These are phyloP conservation scores for Globisporangium ultimum DNA, from an alignment of 352 stramenopile species.

Conservation along the genomic window DNA sequence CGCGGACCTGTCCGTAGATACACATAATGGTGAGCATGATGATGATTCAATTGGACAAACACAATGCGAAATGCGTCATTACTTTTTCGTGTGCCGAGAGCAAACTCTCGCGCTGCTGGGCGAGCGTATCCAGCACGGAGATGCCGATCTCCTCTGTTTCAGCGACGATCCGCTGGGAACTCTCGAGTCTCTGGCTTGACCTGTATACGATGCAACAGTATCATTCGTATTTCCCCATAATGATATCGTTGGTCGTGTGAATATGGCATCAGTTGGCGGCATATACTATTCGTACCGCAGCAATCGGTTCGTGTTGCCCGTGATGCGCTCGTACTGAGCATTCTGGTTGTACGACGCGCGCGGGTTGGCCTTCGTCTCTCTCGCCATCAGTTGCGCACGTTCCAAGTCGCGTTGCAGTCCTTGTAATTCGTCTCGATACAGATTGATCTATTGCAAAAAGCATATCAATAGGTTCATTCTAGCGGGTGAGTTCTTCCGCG, in stretches of 20 bases:
- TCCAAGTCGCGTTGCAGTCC: slow-evolving; percentile 68
- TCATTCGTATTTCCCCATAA: no score
- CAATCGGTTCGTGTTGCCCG: slow-evolving; percentile 62
- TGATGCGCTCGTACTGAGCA: slow-evolving; percentile 68
- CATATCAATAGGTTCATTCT: background rate
- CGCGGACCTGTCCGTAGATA: slow-evolving; percentile 41
- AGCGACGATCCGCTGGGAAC: slow-evolving; percentile 59
- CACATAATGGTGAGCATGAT: background rate
- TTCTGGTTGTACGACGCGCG: slow-evolving; percentile 23
- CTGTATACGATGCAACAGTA: slow-evolving; percentile 16
- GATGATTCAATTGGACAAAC: background rate
- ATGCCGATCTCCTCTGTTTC: slow-evolving; percentile 74
- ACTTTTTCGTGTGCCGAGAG: slow-evolving; percentile 72
- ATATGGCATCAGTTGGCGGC: background rate
- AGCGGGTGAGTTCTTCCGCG: background rate
- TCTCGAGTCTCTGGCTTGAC: slow-evolving; percentile 57
- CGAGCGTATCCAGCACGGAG: slow-evolving; percentile 62
- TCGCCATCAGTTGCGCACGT: slow-evolving; percentile 63
- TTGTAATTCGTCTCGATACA: slow-evolving; percentile 71
- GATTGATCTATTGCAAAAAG: slow-evolving; percentile 37
- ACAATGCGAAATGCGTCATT: background rate
- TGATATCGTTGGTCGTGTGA: background rate
- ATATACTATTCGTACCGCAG: slow-evolving; percentile 26
- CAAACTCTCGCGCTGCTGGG: slow-evolving; percentile 66
- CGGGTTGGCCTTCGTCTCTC: slow-evolving; percentile 32